phyloP scores from a whole-genome alignment of 176 grass and related monocot species.

The Themeda triandra region DNA sequence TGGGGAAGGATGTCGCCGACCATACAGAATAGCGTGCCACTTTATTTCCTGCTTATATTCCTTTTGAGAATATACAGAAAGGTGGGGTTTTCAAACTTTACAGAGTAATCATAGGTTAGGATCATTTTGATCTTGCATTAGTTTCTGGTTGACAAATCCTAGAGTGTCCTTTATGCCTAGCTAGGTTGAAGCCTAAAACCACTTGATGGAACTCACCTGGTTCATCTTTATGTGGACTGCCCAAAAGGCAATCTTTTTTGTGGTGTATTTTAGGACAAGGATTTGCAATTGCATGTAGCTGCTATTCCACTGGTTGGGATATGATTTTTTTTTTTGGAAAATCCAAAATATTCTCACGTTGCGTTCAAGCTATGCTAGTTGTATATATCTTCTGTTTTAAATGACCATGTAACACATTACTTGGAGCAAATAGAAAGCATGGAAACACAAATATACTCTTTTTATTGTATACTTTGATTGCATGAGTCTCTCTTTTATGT shows the following conservation, averaged over 20 bases:
- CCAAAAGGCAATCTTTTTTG: background rate
- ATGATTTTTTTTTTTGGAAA: background rate
- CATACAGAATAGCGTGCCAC: conserved; percentile 22
- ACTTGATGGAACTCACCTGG: conserved; percentile 14
- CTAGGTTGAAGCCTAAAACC: conserved; percentile 38
- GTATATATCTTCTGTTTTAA: background rate
- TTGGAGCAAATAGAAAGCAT: background rate
- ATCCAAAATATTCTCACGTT: background rate
- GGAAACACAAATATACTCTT: background rate
- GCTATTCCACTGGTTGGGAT: background rate
- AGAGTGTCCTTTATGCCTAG: conserved; percentile 27
- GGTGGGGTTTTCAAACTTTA: conserved; percentile 28
- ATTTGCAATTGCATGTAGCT: background rate
- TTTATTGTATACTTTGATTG: background rate
- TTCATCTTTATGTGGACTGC: conserved; percentile 4
- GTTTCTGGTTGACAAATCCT: conserved; percentile 38
- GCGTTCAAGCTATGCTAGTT: background rate
- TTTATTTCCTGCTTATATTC: conserved; percentile 28
- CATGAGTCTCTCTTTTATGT: background rate
- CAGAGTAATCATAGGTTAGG: conserved; percentile 36
- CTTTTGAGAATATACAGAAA: conserved; percentile 45
- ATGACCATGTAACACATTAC: background rate
- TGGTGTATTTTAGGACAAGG: background rate
- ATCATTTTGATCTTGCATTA: conserved; percentile 42
- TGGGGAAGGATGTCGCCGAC: conserved; percentile 23